Percentiles rank a stretch among this genome's conserved stretches.
These are phyloP conservation scores for Mortierella polycephala DNA, from an alignment of 371 early-diverging fungal genomes.

Conservation along the genomic window DNA sequence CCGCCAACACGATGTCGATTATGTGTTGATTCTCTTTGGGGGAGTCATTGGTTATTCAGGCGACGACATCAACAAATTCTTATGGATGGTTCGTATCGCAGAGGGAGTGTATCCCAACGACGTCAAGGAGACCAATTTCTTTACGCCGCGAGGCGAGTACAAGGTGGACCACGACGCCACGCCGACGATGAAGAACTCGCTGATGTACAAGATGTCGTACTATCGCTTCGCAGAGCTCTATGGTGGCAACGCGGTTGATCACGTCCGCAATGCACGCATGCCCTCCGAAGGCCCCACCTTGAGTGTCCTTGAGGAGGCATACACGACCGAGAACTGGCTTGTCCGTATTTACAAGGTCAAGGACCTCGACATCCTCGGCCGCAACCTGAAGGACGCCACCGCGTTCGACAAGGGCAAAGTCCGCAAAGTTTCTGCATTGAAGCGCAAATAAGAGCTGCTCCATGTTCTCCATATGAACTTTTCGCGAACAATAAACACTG, in stretches of 20 bases:
- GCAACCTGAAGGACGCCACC: constrained; percentile 78
- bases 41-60: constrained; percentile 97
- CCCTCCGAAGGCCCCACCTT: constrained; percentile 84
- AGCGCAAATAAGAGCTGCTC: constrained; percentile 16
- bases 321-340: constrained; percentile 92
- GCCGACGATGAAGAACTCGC: constrained; percentile 86
- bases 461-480: too few relatives aligned
- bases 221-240: constrained; percentile 93
- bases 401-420: constrained; percentile 66
- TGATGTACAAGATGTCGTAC: constrained; percentile 98
- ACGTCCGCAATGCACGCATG: constrained; percentile 87
- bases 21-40: constrained; percentile 97
- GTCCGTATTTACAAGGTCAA: constrained; percentile 98
- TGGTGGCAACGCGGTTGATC: constrained; percentile 83
- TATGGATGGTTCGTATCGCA: constrained; percentile 99
- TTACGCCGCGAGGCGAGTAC: constrained; percentile 91
- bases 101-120: constrained; percentile 97
- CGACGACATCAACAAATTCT: constrained; percentile 99
- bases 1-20: constrained; percentile 93
- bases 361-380: constrained; percentile 90
- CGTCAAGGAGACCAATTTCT: constrained; percentile 89
- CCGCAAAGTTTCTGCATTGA: constrained; percentile 31
- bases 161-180: constrained; percentile 92
- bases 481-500: too few relatives aligned
- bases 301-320: constrained; percentile 91